Percentiles rank a stretch among this genome's conserved stretches.
phyloP scores from a whole-genome alignment of 106 monocot genomes.

The Ottelia alismoides region DNA sequence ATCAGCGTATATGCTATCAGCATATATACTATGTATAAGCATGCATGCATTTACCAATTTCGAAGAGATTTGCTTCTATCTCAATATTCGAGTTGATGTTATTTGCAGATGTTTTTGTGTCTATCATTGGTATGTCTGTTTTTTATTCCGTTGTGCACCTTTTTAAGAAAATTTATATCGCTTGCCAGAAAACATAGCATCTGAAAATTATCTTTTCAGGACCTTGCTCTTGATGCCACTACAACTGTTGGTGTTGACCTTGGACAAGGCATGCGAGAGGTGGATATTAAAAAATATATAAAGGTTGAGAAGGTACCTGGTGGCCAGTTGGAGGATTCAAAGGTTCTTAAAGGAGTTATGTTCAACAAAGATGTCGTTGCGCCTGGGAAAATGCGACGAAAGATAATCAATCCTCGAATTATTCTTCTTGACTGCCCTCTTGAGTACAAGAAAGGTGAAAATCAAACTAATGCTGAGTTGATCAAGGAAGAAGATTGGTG shows the following conservation, averaged over 20 bases:
- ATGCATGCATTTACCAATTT: no score
- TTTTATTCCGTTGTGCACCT: no score
- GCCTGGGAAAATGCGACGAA: constrained; percentile 93
- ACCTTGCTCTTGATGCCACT: constrained; percentile 98
- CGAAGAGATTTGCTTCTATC: no score
- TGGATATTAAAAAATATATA: constrained; percentile 93
- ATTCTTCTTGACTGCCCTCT: constrained; percentile 94
- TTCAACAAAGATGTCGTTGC: constrained; percentile 94
- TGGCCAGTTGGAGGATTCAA: constrained; percentile 90
- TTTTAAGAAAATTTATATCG: no score
- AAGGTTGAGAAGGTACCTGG: constrained; percentile 97
- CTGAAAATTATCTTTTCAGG: no score
- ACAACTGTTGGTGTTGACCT: constrained; percentile 84
- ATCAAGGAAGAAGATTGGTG: constrained; percentile 97
- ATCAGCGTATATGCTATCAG: no score
- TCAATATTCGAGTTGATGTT: no score
- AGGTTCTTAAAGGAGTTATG: constrained; percentile 94
- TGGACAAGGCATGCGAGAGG: constrained; percentile 80
- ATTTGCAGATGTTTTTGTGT: no score
- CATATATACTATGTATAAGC: no score
- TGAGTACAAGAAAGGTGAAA: constrained; percentile 98
- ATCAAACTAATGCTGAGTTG: constrained; percentile 96
- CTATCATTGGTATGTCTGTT: no score
- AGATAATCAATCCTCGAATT: constrained; percentile 82
- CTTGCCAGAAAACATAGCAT: no score